Conservation (phyloP, 1,284 basidiomycete genomes). For the Cryptococcus sp. region DNA sequence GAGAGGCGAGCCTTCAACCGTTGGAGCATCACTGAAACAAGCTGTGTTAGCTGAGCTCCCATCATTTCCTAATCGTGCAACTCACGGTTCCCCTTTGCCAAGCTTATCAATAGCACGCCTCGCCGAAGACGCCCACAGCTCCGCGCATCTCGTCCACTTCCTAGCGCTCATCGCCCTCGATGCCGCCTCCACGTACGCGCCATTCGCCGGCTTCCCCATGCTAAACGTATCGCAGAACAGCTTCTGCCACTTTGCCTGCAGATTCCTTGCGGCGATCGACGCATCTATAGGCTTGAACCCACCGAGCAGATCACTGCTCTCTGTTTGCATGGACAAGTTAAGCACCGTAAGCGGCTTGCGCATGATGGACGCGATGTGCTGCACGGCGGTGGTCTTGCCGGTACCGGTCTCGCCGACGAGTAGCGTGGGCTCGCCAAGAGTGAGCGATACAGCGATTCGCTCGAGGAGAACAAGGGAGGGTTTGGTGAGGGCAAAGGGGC, state of each 20-base stretch:
- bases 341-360: constrained; percentile 76
- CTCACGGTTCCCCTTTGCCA: constrained; percentile 57
- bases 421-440: constrained; percentile 77
- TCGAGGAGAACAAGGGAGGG: constrained; percentile 79
- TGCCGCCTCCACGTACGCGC: constrained; percentile 78
- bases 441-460: constrained; percentile 71
- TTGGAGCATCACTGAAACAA: constrained; percentile 29
- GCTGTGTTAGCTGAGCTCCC: not conserved
- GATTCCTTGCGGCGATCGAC: constrained; percentile 66
- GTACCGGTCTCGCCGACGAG: constrained; percentile 98
- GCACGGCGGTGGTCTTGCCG: constrained; percentile 92
- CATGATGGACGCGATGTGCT: constrained; percentile 79
- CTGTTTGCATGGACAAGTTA: constrained; percentile 95
- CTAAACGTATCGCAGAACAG: constrained; percentile 89
- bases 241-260: constrained; percentile 75
- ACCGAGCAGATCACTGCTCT: constrained; percentile 89
- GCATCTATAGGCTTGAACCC: constrained; percentile 94
- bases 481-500: constrained; percentile 84
- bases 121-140: constrained; percentile 62
- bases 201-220: constrained; percentile 70
- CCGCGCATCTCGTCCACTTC: constrained; percentile 81
- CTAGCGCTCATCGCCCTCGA: constrained; percentile 75
- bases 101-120: constrained; percentile 52
- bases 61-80: too few relatives aligned
- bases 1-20: constrained; percentile 52